A percentile compares a stretch with the other conserved stretches of the same genome.
phyloP scores from a whole-genome alignment of 148 eudicot genomes.

The Tetragonia tetragonoides region DNA sequence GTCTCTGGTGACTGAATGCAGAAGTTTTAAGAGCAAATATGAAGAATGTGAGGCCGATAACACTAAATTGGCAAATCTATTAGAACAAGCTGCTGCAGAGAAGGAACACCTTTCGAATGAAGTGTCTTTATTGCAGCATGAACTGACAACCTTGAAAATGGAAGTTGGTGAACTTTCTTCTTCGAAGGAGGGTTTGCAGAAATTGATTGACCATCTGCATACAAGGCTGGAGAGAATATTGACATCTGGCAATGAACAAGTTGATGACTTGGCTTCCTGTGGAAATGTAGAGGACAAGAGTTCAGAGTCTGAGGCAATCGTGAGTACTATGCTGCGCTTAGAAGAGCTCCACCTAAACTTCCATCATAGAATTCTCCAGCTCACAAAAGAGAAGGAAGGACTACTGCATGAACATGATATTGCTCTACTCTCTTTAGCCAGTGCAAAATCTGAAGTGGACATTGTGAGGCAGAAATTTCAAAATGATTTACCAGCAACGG shows the following conservation, averaged over 20 bases:
- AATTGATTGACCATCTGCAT: conserved; percentile 37
- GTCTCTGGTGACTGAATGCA: conserved; percentile 39
- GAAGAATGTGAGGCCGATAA: conserved; percentile 58
- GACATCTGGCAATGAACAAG: conserved; percentile 33
- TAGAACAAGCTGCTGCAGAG: conserved; percentile 39
- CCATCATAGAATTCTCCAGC: conserved; percentile 32
- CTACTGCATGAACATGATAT: conserved; percentile 45
- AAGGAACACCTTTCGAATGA: conserved; percentile 43
- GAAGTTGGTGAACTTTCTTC: conserved; percentile 37
- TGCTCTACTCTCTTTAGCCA: conserved; percentile 41
- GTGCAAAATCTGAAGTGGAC: conserved; percentile 43
- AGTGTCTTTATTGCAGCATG: conserved; percentile 45
- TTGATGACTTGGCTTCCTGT: conserved; percentile 19
- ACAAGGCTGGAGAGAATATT: conserved; percentile 49
- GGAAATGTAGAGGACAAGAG: conserved; percentile 19
- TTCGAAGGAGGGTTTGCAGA: conserved; percentile 46
- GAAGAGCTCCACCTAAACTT: conserved; percentile 52
- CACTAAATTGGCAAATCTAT: conserved; percentile 38
- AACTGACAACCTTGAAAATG: conserved; percentile 40
- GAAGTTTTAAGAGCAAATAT: conserved; percentile 45
- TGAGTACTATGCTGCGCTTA: conserved; percentile 34
- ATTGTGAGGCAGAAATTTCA: conserved; percentile 51
- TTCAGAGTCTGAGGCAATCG: conserved; percentile 26
- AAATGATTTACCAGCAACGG: conserved; percentile 43
- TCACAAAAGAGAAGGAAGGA: conserved; percentile 54